A percentile compares a stretch with the other conserved stretches of the same genome.
These are phyloP conservation scores for Neospora caninum DNA, from an alignment of 169 alveolate genomes.

Conservation along the genomic window DNA sequence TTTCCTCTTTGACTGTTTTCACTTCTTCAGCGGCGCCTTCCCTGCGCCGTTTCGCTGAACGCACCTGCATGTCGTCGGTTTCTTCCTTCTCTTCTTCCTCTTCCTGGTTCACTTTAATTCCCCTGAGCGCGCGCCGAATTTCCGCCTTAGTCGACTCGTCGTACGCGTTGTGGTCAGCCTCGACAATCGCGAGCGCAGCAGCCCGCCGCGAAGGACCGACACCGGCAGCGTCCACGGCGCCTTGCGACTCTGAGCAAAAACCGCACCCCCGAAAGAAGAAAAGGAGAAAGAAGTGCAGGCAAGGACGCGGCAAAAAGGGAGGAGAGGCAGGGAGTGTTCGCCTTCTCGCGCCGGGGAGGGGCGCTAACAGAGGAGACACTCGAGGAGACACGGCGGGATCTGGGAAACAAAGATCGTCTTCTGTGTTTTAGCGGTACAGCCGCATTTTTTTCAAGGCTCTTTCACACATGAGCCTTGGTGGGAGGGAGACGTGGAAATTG, in stretches of 20 bases:
- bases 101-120: constrained; percentile 51
- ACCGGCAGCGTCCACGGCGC: not conserved
- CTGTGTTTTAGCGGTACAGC: no score
- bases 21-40: not conserved
- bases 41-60: constrained; percentile 12
- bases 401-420: no score
- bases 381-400: no score
- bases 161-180: constrained; percentile 90
- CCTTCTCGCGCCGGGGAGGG: no score
- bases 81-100: constrained; percentile 48
- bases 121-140: constrained; percentile 70
- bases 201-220: constrained; percentile 56
- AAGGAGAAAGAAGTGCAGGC: no score
- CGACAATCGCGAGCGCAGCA: constrained; percentile 83
- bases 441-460: no score
- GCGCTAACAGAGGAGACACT: no score
- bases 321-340: no score
- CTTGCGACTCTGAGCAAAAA: not conserved
- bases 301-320: no score
- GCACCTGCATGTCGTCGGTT: constrained; percentile 44
- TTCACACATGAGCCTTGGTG: no score
- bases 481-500: no score
- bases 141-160: constrained; percentile 81
- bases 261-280: no score
- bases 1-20: not conserved